phyloP scores from a whole-genome alignment of 1,284 basidiomycete species.

The Cystobasidiaceae sp. region DNA sequence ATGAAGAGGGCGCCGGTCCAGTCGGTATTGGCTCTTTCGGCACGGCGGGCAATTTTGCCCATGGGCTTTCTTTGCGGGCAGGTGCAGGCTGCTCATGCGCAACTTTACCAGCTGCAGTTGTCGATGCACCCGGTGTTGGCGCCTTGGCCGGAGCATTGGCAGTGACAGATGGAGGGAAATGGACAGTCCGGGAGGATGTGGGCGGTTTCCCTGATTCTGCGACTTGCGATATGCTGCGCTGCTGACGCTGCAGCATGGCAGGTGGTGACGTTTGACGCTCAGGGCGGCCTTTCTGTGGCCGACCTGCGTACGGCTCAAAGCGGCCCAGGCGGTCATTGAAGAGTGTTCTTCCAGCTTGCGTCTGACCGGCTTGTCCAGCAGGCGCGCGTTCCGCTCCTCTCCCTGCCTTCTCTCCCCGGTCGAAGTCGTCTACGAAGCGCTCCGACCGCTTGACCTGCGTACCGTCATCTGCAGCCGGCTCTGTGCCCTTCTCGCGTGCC shows the following conservation, averaged over 20 bases:
- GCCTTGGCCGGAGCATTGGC: no score
- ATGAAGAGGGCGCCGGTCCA: not conserved
- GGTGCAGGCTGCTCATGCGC: not conserved
- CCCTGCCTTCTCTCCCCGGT: not conserved
- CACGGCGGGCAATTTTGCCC: slow-evolving; percentile 15
- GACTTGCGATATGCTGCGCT: not conserved
- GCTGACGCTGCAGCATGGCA: not conserved
- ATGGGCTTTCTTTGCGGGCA: not conserved
- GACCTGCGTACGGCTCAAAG: slow-evolving; percentile 34
- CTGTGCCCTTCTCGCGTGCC: not conserved
- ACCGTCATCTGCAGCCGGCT: not conserved
- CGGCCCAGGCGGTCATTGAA: slow-evolving; percentile 46
- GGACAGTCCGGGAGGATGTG: no score
- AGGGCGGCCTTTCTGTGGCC: not conserved
- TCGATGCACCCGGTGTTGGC: no score
- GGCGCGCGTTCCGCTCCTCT: not conserved
- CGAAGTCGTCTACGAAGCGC: slow-evolving; percentile 27
- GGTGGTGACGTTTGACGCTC: not conserved
- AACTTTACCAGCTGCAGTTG: not conserved
- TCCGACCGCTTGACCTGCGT: slow-evolving; percentile 4
- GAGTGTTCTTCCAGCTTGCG: slow-evolving; percentile 46
- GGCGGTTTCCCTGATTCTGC: no score
- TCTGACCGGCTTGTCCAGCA: not conserved
- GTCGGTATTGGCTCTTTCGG: not conserved
- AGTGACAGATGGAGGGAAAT: no score